These are phyloP conservation scores for Myotisia sp. DNA, from an alignment of 2,329 filamentous ascomycete species.

Conservation along the genomic window DNA sequence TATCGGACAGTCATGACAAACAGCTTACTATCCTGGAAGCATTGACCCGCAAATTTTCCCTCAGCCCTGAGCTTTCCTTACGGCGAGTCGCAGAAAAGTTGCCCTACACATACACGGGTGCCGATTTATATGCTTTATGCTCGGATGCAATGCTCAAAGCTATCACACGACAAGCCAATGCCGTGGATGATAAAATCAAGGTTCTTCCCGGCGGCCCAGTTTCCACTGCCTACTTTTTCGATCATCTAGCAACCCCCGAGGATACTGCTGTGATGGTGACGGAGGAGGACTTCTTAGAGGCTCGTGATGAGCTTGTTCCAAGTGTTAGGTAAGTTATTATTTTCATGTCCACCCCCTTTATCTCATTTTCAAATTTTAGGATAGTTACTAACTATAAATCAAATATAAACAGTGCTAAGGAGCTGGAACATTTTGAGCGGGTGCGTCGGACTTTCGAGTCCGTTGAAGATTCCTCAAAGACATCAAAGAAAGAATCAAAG, in stretches of 20 bases:
- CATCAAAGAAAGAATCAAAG: constrained; percentile 10
- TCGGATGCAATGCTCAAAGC: constrained; percentile 98
- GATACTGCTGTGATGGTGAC: constrained; percentile 79
- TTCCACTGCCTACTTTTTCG: constrained; percentile 88
- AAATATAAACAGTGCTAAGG: constrained; percentile 62
- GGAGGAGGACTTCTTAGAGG: constrained; percentile 73
- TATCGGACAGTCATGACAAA: constrained; percentile 93
- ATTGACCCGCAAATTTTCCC: constrained; percentile 82
- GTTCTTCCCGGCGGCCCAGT: constrained; percentile 46
- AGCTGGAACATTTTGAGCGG: constrained; percentile 77
- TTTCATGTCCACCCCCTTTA: not conserved
- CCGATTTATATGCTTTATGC: constrained; percentile 92
- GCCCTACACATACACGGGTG: constrained; percentile 92
- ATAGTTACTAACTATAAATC: constrained; percentile 6
- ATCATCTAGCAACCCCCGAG: constrained; percentile 68
- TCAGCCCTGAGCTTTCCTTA: constrained; percentile 67
- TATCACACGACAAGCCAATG: constrained; percentile 73
- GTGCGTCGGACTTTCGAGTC: constrained; percentile 72
- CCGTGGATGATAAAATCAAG: constrained; percentile 71
- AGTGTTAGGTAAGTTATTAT: constrained; percentile 47
- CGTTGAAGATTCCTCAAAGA: constrained; percentile 33
- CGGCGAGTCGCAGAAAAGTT: constrained; percentile 57
- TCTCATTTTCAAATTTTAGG: not conserved
- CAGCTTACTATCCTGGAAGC: constrained; percentile 90
- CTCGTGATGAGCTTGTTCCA: constrained; percentile 74